phyloP scores from a whole-genome alignment of 2,329 filamentous ascomycete species.

The Nectriaceae sp. region DNA sequence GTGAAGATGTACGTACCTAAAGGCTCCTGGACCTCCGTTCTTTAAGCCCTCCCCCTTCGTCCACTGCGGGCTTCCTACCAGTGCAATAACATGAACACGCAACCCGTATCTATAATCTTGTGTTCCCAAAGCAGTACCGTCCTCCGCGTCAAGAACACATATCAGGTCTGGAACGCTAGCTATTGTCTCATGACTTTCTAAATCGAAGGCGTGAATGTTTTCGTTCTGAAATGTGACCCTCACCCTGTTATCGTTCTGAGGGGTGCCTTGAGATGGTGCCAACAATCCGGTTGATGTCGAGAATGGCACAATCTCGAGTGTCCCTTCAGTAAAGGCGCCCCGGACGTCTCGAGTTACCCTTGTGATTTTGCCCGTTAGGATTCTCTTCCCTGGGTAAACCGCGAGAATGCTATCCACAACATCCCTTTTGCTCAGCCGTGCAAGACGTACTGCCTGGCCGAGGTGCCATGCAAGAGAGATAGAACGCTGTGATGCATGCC shows the following conservation, averaged over 20 bases:
- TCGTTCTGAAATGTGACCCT: slow-evolving; percentile 5
- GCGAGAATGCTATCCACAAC: slow-evolving; percentile 2
- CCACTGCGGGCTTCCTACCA: slow-evolving; percentile 13
- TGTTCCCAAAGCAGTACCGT: slow-evolving; percentile 11
- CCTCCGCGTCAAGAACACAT: slow-evolving; percentile 8
- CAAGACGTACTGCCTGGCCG: not conserved
- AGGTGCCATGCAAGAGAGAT: slow-evolving; percentile 7
- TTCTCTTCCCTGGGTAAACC: slow-evolving; percentile 1
- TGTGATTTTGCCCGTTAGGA: slow-evolving; percentile 8
- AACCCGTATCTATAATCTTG: slow-evolving; percentile 15
- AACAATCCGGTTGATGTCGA: not conserved
- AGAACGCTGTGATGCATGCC: not conserved
- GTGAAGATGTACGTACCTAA: not conserved
- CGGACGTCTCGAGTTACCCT: slow-evolving; percentile 1
- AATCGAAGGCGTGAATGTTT: slow-evolving; percentile 4
- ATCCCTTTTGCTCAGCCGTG: not conserved
- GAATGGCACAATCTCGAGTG: slow-evolving; percentile 3
- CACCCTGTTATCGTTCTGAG: too few species aligned
- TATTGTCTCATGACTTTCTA: not conserved
- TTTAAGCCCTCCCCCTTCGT: not conserved
- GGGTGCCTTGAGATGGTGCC: not conserved
- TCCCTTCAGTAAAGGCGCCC: slow-evolving; percentile 4
- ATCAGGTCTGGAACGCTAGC: slow-evolving; percentile 16
- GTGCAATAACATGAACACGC: slow-evolving; percentile 7
- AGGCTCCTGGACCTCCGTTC: not conserved